These are phyloP conservation scores for Eimeria sp. DNA, from an alignment of 169 alveolate genomes.

Conservation along the genomic window DNA sequence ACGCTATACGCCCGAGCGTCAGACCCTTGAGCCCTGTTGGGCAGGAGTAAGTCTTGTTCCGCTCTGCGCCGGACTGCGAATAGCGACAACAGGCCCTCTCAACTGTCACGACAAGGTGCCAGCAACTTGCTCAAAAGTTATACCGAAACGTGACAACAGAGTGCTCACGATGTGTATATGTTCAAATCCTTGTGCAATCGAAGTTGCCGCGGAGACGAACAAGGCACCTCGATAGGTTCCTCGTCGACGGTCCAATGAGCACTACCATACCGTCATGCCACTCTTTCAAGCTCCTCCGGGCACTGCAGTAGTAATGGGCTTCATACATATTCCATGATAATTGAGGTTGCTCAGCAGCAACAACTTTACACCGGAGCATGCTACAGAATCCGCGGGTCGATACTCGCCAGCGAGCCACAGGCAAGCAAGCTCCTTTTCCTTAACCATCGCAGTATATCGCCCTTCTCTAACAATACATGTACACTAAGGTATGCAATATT, in stretches of 20 bases:
- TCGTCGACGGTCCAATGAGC: neutral
- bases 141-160: neutral
- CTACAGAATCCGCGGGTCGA: neutral
- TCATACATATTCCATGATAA: neutral
- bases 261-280: neutral
- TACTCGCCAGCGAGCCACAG: slow-evolving; percentile 47
- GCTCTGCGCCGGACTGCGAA: too few relatives aligned
- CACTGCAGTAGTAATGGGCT: neutral
- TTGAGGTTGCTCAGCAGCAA: neutral
- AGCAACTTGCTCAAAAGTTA: neutral
- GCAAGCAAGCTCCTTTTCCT: neutral
- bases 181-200: neutral
- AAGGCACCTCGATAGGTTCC: neutral
- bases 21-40: neutral
- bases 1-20: neutral
- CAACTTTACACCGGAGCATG: neutral
- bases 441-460: neutral
- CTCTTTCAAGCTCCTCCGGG: neutral
- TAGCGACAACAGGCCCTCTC: too few relatives aligned
- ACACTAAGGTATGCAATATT: too few relatives aligned
- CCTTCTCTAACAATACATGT: neutral
- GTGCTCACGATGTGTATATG: neutral
- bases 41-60: too few relatives aligned
- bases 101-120: neutral
- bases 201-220: neutral